Base-by-base conservation (phyloP, 345 rosid genomes). In the Ceriops decandra region DNA sequence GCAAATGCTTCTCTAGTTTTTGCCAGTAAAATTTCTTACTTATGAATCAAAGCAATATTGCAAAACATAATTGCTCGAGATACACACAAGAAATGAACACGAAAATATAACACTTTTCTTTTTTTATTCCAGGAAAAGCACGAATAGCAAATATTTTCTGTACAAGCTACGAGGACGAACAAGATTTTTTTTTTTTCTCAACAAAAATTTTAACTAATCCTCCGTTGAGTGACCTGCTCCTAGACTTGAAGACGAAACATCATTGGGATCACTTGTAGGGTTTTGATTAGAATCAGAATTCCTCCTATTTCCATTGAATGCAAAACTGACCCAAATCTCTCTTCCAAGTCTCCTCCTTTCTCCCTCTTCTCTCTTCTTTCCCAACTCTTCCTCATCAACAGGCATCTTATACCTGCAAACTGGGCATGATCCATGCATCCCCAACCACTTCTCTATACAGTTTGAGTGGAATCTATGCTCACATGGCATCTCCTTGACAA, bases 351-450 rank as follows among this genome's bases (percentile, higher is more conserved):
- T 62, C 54, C 82, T 72, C 75, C 69, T 35, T 46, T 67, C 57
- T 24, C 28, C 17, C 6, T 56, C 77, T 24, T 74, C 87, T 63
- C 66, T 73, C 72, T 79, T 83, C 67, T 70, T 70, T 16, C 70
- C 64, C 5, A 21, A 42, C 56, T 76, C 83, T 6, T 65, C 83
- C 53, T 85, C 90, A 60, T 86, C 95, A 52, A 79, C 90, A 71
- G 98, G 97, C 96, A 89, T 85, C 82, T 80, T 78, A 60, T 77
- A 87, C 82, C 97, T 85, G 66, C 97, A 89, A 76, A 93, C 85
- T 65, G 98, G 98, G 80, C 98, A 93, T 2, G 89, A 82, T 32
- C 98, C 92, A 75, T 85, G 93, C 61, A 89, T 56, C 83, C 79
- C 83, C 66, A 93, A 58, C 98, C 97, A 90, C 78, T 82, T 84